These are phyloP conservation scores for Trichoderma cornu-damae DNA, from an alignment of 2,329 filamentous ascomycete species.

Conservation along the genomic window DNA sequence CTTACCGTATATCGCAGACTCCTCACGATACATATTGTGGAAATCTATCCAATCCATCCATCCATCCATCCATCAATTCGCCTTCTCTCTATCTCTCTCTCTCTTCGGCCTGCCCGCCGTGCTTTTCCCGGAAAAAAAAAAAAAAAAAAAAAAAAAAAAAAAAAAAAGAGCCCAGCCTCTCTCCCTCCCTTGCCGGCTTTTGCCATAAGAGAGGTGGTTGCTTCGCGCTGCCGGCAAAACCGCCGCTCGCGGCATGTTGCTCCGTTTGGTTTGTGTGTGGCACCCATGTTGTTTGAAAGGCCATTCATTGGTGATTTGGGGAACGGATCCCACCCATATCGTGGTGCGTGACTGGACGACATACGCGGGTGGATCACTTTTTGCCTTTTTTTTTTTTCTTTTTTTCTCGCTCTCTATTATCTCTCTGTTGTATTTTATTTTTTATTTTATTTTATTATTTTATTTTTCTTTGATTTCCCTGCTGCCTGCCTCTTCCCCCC, in stretches of 20 bases:
- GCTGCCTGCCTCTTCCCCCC: neutral
- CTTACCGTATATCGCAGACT: too few species aligned
- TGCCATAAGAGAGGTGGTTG: neutral
- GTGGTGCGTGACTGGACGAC: neutral
- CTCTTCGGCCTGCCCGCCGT: neutral
- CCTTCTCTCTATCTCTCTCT: too few species aligned
- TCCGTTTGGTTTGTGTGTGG: neutral
- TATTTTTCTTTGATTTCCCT: too few species aligned
- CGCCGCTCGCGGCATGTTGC: neutral
- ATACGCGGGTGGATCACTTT: slow-evolving; percentile 3
- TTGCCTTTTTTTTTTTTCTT: neutral
- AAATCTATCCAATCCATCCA: too few species aligned
- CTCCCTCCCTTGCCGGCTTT: neutral
- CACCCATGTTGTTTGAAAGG: slow-evolving; percentile 7
- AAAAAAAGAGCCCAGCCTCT: neutral
- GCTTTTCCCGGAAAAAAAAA: too few species aligned
- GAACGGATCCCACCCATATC: neutral
- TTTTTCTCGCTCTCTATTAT: neutral
- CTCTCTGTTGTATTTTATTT: too few species aligned
- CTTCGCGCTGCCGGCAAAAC: neutral
- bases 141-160: too few species aligned
- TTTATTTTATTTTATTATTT: too few species aligned
- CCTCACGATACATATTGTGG: too few species aligned
- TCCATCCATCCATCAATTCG: too few species aligned
- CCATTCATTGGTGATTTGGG: slow-evolving; percentile 1